Base-by-base conservation (phyloP, 768 basidiomycete species). In the Lactarius trivialis region DNA sequence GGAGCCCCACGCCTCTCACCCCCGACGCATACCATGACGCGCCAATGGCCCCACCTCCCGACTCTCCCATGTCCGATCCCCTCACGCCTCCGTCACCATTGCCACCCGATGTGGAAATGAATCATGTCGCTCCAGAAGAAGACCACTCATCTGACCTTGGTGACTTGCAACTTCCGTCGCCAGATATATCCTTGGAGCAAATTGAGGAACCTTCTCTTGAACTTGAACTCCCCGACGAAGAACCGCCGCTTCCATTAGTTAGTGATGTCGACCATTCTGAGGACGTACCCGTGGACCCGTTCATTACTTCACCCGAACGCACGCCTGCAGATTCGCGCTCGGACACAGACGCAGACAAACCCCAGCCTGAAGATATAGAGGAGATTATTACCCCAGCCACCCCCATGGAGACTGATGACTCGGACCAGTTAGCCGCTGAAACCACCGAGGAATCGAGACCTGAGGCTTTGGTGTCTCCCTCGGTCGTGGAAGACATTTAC, bases 51-150 rank as follows among this genome's bases (percentile, higher is more conserved):
- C 55, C 34, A 32, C 50, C 55, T 21, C 58, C 52, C 39, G 71
- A 61, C 8, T 70, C 70, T 7, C 68, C 70, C 21, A 68, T 65
- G 28, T 70, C 71, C 4, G 67, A 70, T 1, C 60, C 61, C 7
- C 67, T 67, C 15, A 51, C 58, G 1, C 66, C 71, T 9, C 69
- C 71, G 28, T 58, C 60, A 6, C 37, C 53, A 21, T 14, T 55
- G n/a, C 56, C 51, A 19, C 7, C 53, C 11, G 65, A 54, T 37
- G 26, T 32, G 14, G 63, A 64, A 33, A 49, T 56, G 26, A 30
- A 30, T 9, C 14, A 24, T 28, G 33, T 41, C 19, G 39, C 55
- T 4, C 48, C 48, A 19, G 61, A 26, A 17, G 59, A 63, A 37
- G 52, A 66, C 14, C 24, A 3, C 26, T 41, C 65, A 4, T 50